A percentile compares a stretch with the other conserved stretches of the same genome.
These are phyloP conservation scores for Phytopythium kandeliae DNA, from an alignment of 352 stramenopile species.

Conservation along the genomic window DNA sequence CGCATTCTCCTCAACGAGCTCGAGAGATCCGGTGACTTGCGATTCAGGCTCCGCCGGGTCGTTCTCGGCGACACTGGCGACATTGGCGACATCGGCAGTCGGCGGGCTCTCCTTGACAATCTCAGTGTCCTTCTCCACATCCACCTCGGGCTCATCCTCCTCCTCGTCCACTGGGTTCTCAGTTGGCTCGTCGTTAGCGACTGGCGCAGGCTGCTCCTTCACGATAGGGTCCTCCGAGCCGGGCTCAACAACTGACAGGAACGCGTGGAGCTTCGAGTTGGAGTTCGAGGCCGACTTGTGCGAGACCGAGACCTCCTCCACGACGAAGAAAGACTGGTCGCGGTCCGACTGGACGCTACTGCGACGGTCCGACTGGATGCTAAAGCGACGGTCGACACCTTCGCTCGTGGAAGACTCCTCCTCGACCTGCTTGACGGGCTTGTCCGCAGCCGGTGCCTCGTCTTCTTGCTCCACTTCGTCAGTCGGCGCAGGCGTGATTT, in stretches of 20 bases:
- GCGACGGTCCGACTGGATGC: slow-evolving; percentile 8
- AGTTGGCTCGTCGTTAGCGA: background rate
- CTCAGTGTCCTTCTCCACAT: slow-evolving; percentile 16
- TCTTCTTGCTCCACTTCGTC: slow-evolving; percentile 6
- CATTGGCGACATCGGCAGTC: background rate
- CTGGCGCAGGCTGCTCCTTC: background rate
- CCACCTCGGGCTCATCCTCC: background rate
- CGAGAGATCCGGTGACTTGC: slow-evolving; percentile 14
- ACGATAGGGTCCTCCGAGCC: slow-evolving; percentile 1
- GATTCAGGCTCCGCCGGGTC: slow-evolving; percentile 12
- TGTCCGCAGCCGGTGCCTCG: slow-evolving; percentile 9
- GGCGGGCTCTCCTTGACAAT: slow-evolving; percentile 12
- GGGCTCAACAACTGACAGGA: slow-evolving; percentile 42
- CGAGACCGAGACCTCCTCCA: slow-evolving; percentile 22
- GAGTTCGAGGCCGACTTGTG: slow-evolving; percentile 19
- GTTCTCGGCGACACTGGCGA: background rate
- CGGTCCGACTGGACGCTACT: slow-evolving; percentile 9
- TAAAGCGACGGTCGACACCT: background rate
- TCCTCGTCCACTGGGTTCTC: background rate
- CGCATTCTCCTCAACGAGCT: slow-evolving; percentile 37
- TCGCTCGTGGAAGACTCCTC: background rate
- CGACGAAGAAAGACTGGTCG: slow-evolving; percentile 30
- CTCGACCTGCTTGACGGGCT: slow-evolving; percentile 12
- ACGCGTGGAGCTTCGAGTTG: slow-evolving; percentile 47
- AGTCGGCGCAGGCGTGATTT: background rate